Evolutionary conservation across 2,329 filamentous ascomycete species (phyloP).

Genomic region (Hortaea werneckii): DNA sequence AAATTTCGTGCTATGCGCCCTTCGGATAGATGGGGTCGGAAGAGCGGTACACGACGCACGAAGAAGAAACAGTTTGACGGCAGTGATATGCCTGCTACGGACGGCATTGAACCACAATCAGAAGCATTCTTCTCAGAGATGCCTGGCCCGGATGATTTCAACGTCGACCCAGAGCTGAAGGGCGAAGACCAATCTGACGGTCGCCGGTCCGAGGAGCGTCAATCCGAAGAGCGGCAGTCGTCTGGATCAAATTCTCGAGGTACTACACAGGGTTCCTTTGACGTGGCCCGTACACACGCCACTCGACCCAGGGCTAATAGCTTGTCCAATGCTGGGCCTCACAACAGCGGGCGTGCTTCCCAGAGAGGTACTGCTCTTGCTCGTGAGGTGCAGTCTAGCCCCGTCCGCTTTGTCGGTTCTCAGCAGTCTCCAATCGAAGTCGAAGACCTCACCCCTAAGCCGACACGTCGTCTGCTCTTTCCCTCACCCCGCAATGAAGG

Average conservation of each 20-base stretch:
- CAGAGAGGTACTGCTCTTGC: conserved; percentile 31
- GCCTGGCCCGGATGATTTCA: conserved; percentile 15
- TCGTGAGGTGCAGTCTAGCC: conserved; percentile 52
- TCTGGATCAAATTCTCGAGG: not conserved
- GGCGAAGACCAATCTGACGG: not conserved
- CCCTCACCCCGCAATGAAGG: conserved; percentile 62
- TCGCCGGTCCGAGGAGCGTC: not conserved
- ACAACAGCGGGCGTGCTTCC: conserved; percentile 11
- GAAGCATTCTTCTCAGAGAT: conserved; percentile 24
- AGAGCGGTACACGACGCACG: conserved; percentile 13
- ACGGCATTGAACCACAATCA: conserved; percentile 21
- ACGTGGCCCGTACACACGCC: conserved; percentile 9
- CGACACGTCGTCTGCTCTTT: conserved; percentile 63
- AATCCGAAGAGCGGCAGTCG: conserved; percentile 6
- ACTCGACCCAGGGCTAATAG: conserved; percentile 39
- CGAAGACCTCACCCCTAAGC: conserved; percentile 46
- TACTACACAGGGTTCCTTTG: not conserved
- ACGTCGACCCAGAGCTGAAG: not conserved
- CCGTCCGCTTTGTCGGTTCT: conserved; percentile 40
- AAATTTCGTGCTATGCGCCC: conserved; percentile 83
- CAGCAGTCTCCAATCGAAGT: conserved; percentile 41
- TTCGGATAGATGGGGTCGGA: conserved; percentile 62
- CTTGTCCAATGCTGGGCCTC: conserved; percentile 28
- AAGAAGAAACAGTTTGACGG: conserved; percentile 18
- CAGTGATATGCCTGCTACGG: conserved; percentile 12